phyloP scores from a whole-genome alignment of 2,329 filamentous ascomycete genomes.

The Monascus ruber region DNA sequence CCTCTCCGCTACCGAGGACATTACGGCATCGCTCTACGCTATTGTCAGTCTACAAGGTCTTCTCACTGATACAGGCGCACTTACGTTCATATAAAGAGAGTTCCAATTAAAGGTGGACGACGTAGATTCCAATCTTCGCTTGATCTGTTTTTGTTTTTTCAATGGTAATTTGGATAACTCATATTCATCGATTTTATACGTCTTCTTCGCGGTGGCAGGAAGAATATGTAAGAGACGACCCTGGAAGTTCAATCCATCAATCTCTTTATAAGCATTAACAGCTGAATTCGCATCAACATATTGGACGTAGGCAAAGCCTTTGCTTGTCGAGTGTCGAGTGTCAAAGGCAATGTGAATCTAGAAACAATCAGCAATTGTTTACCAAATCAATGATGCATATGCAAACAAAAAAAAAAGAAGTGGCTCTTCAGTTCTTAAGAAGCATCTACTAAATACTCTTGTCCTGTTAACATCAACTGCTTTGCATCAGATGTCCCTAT shows the following conservation, averaged over 20 bases:
- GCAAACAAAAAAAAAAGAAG: slow-evolving; percentile 13
- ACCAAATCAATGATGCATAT: slow-evolving; percentile 1
- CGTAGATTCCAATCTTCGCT: slow-evolving; percentile 68
- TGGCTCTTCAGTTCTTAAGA: slow-evolving; percentile 64
- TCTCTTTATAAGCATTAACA: slow-evolving; percentile 62
- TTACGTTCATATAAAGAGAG: slow-evolving; percentile 94
- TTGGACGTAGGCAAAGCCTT: slow-evolving; percentile 83
- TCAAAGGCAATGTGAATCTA: slow-evolving; percentile 81
- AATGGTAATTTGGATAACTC: slow-evolving; percentile 81
- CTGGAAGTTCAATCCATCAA: slow-evolving; percentile 82
- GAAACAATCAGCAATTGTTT: slow-evolving; percentile 30
- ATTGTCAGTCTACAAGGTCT: slow-evolving; percentile 9
- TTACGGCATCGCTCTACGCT: slow-evolving; percentile 62
- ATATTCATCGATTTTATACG: slow-evolving; percentile 74
- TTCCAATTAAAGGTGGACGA: slow-evolving; percentile 90
- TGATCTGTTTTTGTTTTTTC: slow-evolving; percentile 88
- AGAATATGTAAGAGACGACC: slow-evolving; percentile 85
- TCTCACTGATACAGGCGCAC: slow-evolving; percentile 6
- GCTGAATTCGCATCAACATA: slow-evolving; percentile 64
- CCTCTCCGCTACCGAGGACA: slow-evolving; percentile 74
- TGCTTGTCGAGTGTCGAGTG: slow-evolving; percentile 57
- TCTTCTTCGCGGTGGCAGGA: slow-evolving; percentile 70
- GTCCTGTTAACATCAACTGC: slow-evolving; percentile 84
- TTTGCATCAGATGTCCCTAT: slow-evolving; percentile 99
- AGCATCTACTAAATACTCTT: slow-evolving; percentile 99